Percentiles rank a stretch among this genome's conserved stretches.
Conservation (phyloP, 2,329 filamentous ascomycete species). For the Pseudopyrenochaeta lycopersici region DNA sequence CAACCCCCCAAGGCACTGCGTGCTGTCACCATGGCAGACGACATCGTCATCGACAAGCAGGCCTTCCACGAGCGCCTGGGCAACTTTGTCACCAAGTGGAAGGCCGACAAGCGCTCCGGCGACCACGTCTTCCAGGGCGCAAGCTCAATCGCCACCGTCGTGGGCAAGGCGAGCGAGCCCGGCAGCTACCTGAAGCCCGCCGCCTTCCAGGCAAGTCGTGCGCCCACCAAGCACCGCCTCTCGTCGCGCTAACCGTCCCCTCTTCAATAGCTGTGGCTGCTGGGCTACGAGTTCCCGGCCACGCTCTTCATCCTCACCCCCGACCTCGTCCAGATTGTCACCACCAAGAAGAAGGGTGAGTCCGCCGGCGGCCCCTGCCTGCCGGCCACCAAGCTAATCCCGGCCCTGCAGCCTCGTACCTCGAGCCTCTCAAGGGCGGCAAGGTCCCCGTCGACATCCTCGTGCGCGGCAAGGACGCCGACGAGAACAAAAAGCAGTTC, state of each 20-base stretch:
- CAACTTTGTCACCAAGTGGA: slow-evolving; percentile 90
- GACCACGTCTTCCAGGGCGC: slow-evolving; percentile 87
- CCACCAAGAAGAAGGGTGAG: slow-evolving; percentile 94
- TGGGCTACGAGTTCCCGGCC: slow-evolving; percentile 98
- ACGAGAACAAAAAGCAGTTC: slow-evolving; percentile 91
- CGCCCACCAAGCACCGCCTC: no score
- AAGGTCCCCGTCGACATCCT: slow-evolving; percentile 93
- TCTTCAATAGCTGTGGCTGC: slow-evolving; percentile 85
- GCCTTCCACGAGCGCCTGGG: slow-evolving; percentile 93
- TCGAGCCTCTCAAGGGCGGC: slow-evolving; percentile 90
- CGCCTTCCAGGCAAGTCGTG: slow-evolving; percentile 81
- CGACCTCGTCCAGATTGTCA: slow-evolving; percentile 89
- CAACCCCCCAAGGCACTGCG: no score
- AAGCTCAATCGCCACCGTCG: slow-evolving; percentile 85
- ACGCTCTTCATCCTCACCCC: slow-evolving; percentile 92
- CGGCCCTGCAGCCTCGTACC: slow-evolving; percentile 77
- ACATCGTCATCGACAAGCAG: slow-evolving; percentile 94
- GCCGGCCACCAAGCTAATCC: slow-evolving; percentile 39
- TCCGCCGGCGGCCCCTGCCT: not conserved
- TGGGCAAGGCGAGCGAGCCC: slow-evolving; percentile 87
- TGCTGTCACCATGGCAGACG: slow-evolving; percentile 67
- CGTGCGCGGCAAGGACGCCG: slow-evolving; percentile 88
- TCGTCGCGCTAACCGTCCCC: no score
- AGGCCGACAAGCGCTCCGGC: slow-evolving; percentile 89
- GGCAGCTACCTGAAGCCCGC: slow-evolving; percentile 94